Percentiles rank a stretch among this genome's conserved stretches.
phyloP scores from a whole-genome alignment of 192 early-diverging fungal species.

The Backusella liffmaniae region DNA sequence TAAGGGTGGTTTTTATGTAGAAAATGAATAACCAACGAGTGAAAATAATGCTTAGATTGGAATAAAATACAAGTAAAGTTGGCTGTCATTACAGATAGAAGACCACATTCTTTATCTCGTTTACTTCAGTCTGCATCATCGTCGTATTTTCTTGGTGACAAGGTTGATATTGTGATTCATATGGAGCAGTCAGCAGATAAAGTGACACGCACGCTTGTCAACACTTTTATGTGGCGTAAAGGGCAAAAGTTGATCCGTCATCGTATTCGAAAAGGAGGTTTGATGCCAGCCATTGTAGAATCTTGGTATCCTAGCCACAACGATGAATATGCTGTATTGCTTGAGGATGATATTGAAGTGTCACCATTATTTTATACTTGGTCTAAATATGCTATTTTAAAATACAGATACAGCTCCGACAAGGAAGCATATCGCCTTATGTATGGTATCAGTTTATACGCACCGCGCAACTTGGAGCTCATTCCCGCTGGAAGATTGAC shows the following conservation, averaged over 20 bases:
- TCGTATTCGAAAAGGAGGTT: constrained; percentile 54
- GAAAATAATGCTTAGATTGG: constrained; percentile 44
- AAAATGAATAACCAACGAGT: background rate
- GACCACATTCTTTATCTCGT: constrained; percentile 58
- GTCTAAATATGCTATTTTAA: constrained; percentile 56
- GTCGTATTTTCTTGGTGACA: constrained; percentile 50
- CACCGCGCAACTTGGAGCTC: constrained; percentile 54
- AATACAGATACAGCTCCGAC: constrained; percentile 51
- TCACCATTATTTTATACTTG: constrained; percentile 59
- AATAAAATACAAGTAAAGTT: constrained; percentile 48
- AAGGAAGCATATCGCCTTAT: constrained; percentile 33
- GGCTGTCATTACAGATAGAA: constrained; percentile 54
- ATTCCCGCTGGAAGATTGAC: constrained; percentile 44
- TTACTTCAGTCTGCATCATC: constrained; percentile 46
- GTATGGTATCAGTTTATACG: constrained; percentile 59
- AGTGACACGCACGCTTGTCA: constrained; percentile 45
- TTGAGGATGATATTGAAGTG: constrained; percentile 65
- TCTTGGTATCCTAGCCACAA: constrained; percentile 55
- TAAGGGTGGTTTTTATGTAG: background rate
- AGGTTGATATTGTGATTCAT: constrained; percentile 49
- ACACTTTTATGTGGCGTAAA: constrained; percentile 46
- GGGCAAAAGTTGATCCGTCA: constrained; percentile 50
- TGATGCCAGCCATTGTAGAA: constrained; percentile 59
- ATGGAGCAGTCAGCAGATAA: constrained; percentile 57
- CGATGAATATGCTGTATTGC: constrained; percentile 54